Percentiles rank a stretch among this genome's conserved stretches.
phyloP scores from a whole-genome alignment of 768 basidiomycete genomes.

The Termitomyces sp. region DNA sequence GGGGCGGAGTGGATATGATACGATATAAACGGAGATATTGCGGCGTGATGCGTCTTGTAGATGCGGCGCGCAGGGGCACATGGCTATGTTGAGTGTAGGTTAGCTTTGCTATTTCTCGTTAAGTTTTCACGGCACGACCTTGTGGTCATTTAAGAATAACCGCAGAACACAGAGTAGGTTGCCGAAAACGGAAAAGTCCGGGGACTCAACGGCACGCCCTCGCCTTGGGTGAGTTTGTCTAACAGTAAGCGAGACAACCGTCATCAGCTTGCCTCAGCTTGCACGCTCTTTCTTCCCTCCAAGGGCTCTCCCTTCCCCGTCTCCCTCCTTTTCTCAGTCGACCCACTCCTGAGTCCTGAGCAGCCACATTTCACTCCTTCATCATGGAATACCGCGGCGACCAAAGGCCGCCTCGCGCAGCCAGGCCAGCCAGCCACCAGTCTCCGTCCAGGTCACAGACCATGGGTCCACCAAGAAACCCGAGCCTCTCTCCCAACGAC shows the following conservation, averaged over 20 bases:
- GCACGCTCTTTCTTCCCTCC: slow-evolving; percentile 1
- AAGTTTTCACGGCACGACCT: too few relatives aligned
- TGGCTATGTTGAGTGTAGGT: not conserved
- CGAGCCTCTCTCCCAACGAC: slow-evolving; percentile 30
- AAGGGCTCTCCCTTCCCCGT: not conserved
- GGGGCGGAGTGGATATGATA: too few relatives aligned
- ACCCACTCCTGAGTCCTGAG: not conserved
- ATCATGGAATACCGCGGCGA: slow-evolving; percentile 40
- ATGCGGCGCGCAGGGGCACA: too few relatives aligned
- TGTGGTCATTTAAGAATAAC: not conserved
- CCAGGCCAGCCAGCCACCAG: slow-evolving; percentile 40
- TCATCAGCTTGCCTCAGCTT: not conserved
- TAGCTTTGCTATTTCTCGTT: too few relatives aligned
- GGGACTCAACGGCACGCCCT: slow-evolving; percentile 6
- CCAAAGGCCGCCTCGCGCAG: slow-evolving; percentile 52
- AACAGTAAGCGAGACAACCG: slow-evolving; percentile 13
- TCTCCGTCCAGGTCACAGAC: slow-evolving; percentile 34
- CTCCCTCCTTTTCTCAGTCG: slow-evolving; percentile 1
- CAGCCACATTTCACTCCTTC: slow-evolving; percentile 3
- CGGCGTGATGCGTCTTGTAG: not conserved
- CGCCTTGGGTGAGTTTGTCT: slow-evolving; percentile 6
- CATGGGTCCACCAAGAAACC: slow-evolving; percentile 25
- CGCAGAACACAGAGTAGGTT: slow-evolving; percentile 3
- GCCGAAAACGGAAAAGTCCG: slow-evolving; percentile 16
- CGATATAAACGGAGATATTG: not conserved